Percentiles rank a stretch among this genome's conserved stretches.
Evolutionary conservation across 176 grass and related monocot species (phyloP).

Genomic region (Metroxylon sagu): DNA sequence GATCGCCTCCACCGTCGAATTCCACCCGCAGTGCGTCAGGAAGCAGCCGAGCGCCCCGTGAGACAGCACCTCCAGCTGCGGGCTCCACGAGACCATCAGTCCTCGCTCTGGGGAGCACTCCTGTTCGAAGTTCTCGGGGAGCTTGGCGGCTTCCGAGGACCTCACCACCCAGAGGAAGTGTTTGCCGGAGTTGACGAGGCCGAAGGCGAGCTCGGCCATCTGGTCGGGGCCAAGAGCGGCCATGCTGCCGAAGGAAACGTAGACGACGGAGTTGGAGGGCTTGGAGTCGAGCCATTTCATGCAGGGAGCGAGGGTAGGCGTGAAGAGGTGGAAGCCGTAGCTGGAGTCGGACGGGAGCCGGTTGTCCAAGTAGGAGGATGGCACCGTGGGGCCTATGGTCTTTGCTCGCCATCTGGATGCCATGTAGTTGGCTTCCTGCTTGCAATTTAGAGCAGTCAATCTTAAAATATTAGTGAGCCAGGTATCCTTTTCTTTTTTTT

Average conservation of each 20-base stretch:
- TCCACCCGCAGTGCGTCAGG: slow-evolving; percentile 84
- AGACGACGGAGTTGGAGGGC: slow-evolving; percentile 45
- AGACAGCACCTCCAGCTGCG: slow-evolving; percentile 69
- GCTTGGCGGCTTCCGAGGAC: slow-evolving; percentile 49
- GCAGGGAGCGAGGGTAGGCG: slow-evolving; percentile 35
- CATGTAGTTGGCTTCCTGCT: slow-evolving; percentile 73
- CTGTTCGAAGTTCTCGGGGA: slow-evolving; percentile 16
- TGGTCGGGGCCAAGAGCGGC: slow-evolving; percentile 24
- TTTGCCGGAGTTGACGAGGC: slow-evolving; percentile 30
- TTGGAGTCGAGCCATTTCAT: slow-evolving; percentile 37
- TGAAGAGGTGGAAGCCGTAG: slow-evolving; percentile 72
- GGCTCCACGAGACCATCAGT: slow-evolving; percentile 51
- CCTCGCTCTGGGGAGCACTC: slow-evolving; percentile 1
- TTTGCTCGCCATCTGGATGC: slow-evolving; percentile 42
- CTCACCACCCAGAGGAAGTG: slow-evolving; percentile 72
- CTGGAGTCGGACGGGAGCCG: slow-evolving; percentile 33
- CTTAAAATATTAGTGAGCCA: no score
- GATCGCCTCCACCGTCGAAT: slow-evolving; percentile 51
- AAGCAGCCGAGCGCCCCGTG: slow-evolving; percentile 60
- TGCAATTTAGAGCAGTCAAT: not conserved
- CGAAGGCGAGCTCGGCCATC: slow-evolving; percentile 41
- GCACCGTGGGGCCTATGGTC: slow-evolving; percentile 73
- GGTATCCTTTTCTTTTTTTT: no score
- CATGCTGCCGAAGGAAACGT: slow-evolving; percentile 73
- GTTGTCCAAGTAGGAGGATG: slow-evolving; percentile 38